Percentiles rank a stretch among this genome's conserved stretches.
phyloP scores from a whole-genome alignment of 257 asterid genomes.

The Craterostigma plantagineum region DNA sequence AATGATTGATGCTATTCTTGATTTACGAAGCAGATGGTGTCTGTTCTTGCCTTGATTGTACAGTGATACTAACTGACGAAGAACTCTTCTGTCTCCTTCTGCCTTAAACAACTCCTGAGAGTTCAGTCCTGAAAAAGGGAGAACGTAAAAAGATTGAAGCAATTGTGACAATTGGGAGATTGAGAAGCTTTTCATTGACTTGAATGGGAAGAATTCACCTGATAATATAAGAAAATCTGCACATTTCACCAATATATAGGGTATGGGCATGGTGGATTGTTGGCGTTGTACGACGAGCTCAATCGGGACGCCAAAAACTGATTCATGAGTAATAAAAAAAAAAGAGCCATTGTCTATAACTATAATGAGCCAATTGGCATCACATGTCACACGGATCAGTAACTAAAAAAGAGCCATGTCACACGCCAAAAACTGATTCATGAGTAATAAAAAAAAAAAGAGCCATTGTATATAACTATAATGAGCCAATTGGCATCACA shows the following conservation, averaged over 20 bases:
- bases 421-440: no score
- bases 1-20: no score
- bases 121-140: constrained; percentile 45
- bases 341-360: no score
- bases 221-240: constrained; percentile 78
- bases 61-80: constrained; percentile 50
- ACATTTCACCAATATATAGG: constrained; percentile 52
- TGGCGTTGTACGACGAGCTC: constrained; percentile 67
- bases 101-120: constrained; percentile 57
- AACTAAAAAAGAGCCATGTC: no score
- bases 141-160: background rate
- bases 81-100: constrained; percentile 63
- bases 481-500: no score
- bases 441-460: no score
- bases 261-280: constrained; percentile 51
- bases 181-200: background rate
- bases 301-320: constrained; percentile 80
- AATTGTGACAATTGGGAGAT: background rate
- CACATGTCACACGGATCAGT: no score
- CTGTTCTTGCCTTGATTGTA: constrained; percentile 55
- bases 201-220: constrained; percentile 24
- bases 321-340: no score
- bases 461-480: no score
- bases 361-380: no score
- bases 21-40: no score